These are phyloP conservation scores for Calonectria pteridis DNA, from an alignment of 2,329 filamentous ascomycete genomes.

Conservation along the genomic window DNA sequence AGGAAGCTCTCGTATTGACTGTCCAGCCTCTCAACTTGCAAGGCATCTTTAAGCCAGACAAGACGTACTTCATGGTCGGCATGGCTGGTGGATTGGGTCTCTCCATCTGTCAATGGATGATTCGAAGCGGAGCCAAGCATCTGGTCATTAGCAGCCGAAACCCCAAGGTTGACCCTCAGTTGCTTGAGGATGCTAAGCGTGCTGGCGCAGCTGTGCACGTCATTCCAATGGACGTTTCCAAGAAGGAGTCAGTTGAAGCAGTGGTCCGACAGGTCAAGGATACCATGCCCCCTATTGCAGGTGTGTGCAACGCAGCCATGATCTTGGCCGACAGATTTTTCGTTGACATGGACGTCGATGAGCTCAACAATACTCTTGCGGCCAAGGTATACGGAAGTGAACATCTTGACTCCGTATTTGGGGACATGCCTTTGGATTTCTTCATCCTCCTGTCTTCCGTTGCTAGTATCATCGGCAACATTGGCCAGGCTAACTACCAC, in stretches of 20 bases:
- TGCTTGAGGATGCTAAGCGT: slow-evolving; percentile 28
- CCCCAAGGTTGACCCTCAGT: slow-evolving; percentile 43
- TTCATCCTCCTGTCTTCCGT: slow-evolving; percentile 52
- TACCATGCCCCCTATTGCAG: slow-evolving; percentile 50
- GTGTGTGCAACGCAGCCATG: slow-evolving; percentile 54
- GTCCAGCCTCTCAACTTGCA: slow-evolving; percentile 21
- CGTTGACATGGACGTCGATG: slow-evolving; percentile 32
- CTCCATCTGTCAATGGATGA: slow-evolving; percentile 54
- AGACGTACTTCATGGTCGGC: slow-evolving; percentile 50
- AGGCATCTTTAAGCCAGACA: slow-evolving; percentile 35
- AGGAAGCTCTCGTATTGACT: slow-evolving; percentile 7
- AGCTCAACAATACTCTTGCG: slow-evolving; percentile 38
- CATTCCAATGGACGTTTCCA: slow-evolving; percentile 39
- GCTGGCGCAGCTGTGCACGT: slow-evolving; percentile 32
- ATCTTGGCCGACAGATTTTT: slow-evolving; percentile 47
- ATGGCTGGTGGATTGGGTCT: slow-evolving; percentile 49
- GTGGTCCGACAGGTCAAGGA: slow-evolving; percentile 37
- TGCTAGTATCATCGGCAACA: slow-evolving; percentile 43
- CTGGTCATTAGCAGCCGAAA: slow-evolving; percentile 54
- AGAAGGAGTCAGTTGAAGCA: slow-evolving; percentile 18
- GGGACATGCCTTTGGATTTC: slow-evolving; percentile 48
- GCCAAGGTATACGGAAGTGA: slow-evolving; percentile 52
- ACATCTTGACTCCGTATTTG: slow-evolving; percentile 48
- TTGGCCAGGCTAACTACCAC: slow-evolving; percentile 58
- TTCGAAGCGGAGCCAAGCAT: slow-evolving; percentile 48